Evolutionary conservation across 768 basidiomycete species (phyloP).

Genomic region (Mycena leptocephala): DNA sequence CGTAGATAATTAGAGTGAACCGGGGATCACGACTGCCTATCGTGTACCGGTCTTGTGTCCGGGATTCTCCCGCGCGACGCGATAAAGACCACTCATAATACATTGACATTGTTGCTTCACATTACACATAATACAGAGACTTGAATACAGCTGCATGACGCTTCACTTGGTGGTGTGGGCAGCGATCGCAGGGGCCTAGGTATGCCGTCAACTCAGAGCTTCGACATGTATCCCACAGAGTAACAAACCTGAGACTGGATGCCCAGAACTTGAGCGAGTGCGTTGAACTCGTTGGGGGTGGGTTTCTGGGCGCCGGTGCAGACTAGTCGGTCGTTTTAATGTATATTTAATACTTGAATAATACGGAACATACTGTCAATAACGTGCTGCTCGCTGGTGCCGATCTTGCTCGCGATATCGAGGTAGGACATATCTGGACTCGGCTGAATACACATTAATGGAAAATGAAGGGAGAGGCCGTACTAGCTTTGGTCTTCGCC

Average conservation of each 20-base stretch:
- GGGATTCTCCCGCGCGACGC: not conserved
- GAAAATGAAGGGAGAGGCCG: constrained; percentile 8
- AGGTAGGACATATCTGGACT: constrained; percentile 64
- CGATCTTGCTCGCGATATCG: constrained; percentile 64
- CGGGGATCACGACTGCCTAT: no score
- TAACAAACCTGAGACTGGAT: constrained; percentile 55
- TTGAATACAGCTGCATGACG: not conserved
- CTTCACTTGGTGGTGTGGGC: constrained; percentile 29
- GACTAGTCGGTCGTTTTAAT: constrained; percentile 53
- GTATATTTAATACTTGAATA: not conserved
- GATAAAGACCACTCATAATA: not conserved
- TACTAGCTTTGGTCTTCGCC: constrained; percentile 68
- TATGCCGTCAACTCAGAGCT: not conserved
- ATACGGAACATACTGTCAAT: constrained; percentile 62
- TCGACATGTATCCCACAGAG: no score
- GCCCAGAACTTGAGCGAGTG: constrained; percentile 60
- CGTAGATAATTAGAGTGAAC: not conserved
- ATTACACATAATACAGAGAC: constrained; percentile 10
- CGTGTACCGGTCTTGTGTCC: not conserved
- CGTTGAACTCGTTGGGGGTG: constrained; percentile 64
- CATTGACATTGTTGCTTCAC: constrained; percentile 9
- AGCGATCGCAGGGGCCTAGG: constrained; percentile 7
- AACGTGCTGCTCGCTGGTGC: constrained; percentile 63
- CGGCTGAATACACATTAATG: not conserved
- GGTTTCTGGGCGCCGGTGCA: constrained; percentile 61